phyloP scores from a whole-genome alignment of 2,329 filamentous ascomycete species.

The Colletotrichum musicola region DNA sequence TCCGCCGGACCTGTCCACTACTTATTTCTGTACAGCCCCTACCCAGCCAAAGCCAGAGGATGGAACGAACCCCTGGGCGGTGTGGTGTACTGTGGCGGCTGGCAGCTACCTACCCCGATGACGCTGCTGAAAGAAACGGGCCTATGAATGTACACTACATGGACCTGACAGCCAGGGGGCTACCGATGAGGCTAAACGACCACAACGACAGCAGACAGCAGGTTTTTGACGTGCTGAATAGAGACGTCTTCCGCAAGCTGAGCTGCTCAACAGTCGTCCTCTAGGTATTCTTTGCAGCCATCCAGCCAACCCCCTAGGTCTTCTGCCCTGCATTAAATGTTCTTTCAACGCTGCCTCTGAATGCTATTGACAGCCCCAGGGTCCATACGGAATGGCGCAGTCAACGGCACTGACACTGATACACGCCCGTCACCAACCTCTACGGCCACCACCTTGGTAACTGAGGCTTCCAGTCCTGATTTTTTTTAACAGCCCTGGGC shows the following conservation, averaged over 20 bases:
- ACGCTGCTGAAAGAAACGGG: slow-evolving; percentile 17
- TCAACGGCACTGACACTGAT: slow-evolving; percentile 10
- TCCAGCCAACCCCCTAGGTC: slow-evolving; percentile 8
- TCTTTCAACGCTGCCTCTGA: slow-evolving; percentile 28
- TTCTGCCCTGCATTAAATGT: slow-evolving; percentile 17
- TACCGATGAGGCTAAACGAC: slow-evolving; percentile 36
- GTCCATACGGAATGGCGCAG: slow-evolving; percentile 19
- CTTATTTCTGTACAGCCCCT: not conserved
- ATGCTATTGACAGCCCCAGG: slow-evolving; percentile 27
- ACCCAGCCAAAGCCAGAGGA: not conserved
- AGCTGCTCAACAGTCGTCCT: slow-evolving; percentile 9
- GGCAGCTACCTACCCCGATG: slow-evolving; percentile 10
- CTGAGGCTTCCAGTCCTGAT: no score
- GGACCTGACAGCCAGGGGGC: slow-evolving; percentile 16
- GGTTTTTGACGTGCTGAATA: slow-evolving; percentile 17
- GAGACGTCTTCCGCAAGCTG: slow-evolving; percentile 23
- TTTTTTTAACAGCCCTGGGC: no score
- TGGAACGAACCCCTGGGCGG: not conserved
- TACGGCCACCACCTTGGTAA: no score
- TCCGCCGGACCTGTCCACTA: not conserved
- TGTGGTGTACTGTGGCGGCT: slow-evolving; percentile 2
- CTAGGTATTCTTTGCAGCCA: slow-evolving; percentile 16
- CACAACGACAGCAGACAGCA: slow-evolving; percentile 15
- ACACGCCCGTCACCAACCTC: no score
- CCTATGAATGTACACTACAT: no score